Percentiles rank a stretch among this genome's conserved stretches.
Evolutionary conservation across 2,329 filamentous ascomycete species (phyloP).

Genomic region (Neopestalotiopsis sp.): DNA sequence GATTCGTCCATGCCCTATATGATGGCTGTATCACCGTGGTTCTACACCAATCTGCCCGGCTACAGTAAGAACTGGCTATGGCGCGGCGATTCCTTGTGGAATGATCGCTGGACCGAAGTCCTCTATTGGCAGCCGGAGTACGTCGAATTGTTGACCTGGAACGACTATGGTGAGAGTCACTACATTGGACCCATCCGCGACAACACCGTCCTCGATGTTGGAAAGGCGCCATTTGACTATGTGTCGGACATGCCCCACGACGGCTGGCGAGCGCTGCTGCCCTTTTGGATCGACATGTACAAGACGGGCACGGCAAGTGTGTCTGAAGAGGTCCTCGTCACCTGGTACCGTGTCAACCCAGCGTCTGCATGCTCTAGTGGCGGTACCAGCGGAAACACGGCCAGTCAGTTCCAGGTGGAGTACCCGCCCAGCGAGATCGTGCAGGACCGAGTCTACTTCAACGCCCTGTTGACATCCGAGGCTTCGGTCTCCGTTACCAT

Average conservation of each 20-base stretch:
- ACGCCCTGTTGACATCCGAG: slow-evolving; percentile 8
- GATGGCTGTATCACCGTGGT: slow-evolving; percentile 64
- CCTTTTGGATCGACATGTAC: slow-evolving; percentile 55
- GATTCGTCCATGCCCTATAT: slow-evolving; percentile 40
- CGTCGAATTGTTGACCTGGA: slow-evolving; percentile 53
- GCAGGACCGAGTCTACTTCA: slow-evolving; percentile 26
- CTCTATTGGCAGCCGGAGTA: slow-evolving; percentile 50
- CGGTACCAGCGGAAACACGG: slow-evolving; percentile 38
- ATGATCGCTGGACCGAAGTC: slow-evolving; percentile 60
- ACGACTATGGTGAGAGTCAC: slow-evolving; percentile 61
- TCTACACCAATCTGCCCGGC: slow-evolving; percentile 61
- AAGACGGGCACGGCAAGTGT: slow-evolving; percentile 44
- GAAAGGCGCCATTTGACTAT: slow-evolving; percentile 51
- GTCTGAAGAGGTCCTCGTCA: slow-evolving; percentile 34
- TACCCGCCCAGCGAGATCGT: slow-evolving; percentile 23
- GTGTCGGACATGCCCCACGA: slow-evolving; percentile 49
- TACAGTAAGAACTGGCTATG: slow-evolving; percentile 68
- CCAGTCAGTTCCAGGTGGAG: slow-evolving; percentile 30
- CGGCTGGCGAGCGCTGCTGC: slow-evolving; percentile 52
- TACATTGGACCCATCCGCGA: slow-evolving; percentile 54
- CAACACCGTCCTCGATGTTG: slow-evolving; percentile 37
- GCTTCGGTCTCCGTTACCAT: slow-evolving; percentile 41
- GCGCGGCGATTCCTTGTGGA: slow-evolving; percentile 66
- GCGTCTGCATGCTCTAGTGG: slow-evolving; percentile 31
- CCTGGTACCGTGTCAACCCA: slow-evolving; percentile 40